Conservation (phyloP, 352 stramenopile genomes). For the Globisporangium uncinulatum region DNA sequence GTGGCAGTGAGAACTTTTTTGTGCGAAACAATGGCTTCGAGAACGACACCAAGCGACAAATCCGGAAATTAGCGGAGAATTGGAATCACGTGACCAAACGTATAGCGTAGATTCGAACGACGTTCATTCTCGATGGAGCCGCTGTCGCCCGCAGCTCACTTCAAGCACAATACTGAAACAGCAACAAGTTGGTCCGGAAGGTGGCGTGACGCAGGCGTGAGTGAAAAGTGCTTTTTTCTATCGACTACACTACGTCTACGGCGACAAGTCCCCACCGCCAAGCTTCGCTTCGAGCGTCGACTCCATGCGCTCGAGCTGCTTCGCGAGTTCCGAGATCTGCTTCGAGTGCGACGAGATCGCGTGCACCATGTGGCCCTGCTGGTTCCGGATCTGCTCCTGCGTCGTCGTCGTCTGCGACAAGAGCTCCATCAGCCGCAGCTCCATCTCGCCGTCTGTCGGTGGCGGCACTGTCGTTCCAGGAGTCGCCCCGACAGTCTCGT, state of each 20-base stretch:
- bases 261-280: slow-evolving; percentile 8
- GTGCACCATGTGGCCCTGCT: slow-evolving; percentile 78
- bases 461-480: no score
- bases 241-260: slow-evolving; percentile 2
- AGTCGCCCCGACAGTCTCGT: neutral
- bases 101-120: no score
- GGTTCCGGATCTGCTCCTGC: slow-evolving; percentile 72
- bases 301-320: slow-evolving; percentile 81
- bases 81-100: no score
- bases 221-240: slow-evolving; percentile 2
- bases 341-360: slow-evolving; percentile 71
- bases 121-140: no score
- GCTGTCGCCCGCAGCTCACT: no score
- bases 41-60: no score
- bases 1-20: no score
- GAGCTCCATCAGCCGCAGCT: slow-evolving; percentile 66
- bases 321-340: slow-evolving; percentile 72
- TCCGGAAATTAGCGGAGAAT: no score
- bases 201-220: neutral
- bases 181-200: no score
- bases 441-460: slow-evolving; percentile 55
- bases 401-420: slow-evolving; percentile 77
- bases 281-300: slow-evolving; percentile 57
- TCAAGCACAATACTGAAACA: no score
- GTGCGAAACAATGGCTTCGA: neutral